phyloP scores from a whole-genome alignment of 495 filamentous ascomycete genomes.

The Daldinia caldariorum region DNA sequence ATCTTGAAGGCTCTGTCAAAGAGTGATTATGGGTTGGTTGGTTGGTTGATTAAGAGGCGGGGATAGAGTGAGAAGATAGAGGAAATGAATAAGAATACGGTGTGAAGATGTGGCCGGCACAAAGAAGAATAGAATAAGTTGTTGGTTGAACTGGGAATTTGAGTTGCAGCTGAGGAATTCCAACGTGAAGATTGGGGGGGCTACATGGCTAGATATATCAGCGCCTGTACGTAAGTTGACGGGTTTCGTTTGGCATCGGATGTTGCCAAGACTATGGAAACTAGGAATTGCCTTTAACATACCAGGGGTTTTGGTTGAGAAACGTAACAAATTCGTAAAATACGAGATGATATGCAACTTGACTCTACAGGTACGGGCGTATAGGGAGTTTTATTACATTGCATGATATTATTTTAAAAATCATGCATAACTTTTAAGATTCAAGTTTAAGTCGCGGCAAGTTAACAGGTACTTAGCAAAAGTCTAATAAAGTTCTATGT shows the following conservation, averaged over 20 bases:
- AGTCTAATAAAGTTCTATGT: too few species aligned
- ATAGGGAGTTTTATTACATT: too few species aligned
- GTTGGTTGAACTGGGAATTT: not conserved
- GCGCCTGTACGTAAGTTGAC: not conserved
- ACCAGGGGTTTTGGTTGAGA: not conserved
- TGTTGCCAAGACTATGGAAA: not conserved
- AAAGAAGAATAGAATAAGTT: not conserved
- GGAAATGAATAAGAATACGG: not conserved
- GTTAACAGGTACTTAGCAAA: too few species aligned
- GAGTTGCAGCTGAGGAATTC: not conserved
- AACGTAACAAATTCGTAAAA: not conserved
- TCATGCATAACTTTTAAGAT: too few species aligned
- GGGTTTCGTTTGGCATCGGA: not conserved
- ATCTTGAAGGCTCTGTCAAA: not conserved
- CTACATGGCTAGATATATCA: not conserved
- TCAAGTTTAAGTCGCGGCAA: too few species aligned
- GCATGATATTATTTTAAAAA: too few species aligned
- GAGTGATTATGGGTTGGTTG: not conserved
- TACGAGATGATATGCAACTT: too few species aligned
- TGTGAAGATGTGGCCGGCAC: slow-evolving; percentile 3
- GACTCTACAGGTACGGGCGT: too few species aligned
- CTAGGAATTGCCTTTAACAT: not conserved
- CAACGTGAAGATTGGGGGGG: not conserved
- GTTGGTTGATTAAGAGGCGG: not conserved
- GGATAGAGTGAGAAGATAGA: not conserved